Evolutionary conservation across 495 filamentous ascomycete species (phyloP).

Genomic region (Pseudotulostoma volvatum): DNA sequence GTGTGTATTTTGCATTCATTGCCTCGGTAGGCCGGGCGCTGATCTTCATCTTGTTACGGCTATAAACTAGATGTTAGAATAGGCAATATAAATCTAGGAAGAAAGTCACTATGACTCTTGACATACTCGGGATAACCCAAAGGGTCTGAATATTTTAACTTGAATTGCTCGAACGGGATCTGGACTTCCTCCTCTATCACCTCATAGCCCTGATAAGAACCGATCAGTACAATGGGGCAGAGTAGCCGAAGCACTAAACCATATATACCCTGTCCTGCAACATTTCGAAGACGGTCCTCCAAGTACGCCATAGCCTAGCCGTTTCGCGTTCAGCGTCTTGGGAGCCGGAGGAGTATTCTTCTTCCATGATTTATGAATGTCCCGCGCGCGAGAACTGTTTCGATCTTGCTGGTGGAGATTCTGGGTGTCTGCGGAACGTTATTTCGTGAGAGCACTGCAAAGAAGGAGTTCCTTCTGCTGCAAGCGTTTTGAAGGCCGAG

Average conservation of each 20-base stretch:
- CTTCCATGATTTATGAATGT: conserved; percentile 31
- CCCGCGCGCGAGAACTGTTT: too few relatives aligned
- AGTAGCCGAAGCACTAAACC: too few relatives aligned
- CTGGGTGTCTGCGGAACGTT: too few relatives aligned
- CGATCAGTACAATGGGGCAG: too few relatives aligned
- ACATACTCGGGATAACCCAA: conserved; percentile 59
- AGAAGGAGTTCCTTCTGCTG: too few relatives aligned
- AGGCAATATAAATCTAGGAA: conserved; percentile 5
- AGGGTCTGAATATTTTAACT: conserved; percentile 41
- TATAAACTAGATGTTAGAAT: too few relatives aligned
- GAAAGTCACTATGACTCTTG: background rate
- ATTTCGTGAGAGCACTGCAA: too few relatives aligned
- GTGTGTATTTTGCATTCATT: conserved; percentile 74
- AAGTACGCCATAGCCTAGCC: conserved; percentile 70
- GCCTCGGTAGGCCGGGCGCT: conserved; percentile 61
- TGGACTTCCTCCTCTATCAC: conserved; percentile 75
- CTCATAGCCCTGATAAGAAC: conserved; percentile 88
- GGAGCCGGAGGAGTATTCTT: conserved; percentile 30
- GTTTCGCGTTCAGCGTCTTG: conserved; percentile 48
- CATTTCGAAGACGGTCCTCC: conserved; percentile 80
- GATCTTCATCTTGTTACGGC: conserved; percentile 71
- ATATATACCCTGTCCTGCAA: conserved; percentile 60
- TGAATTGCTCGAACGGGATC: conserved; percentile 65
- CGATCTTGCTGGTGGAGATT: too few relatives aligned
- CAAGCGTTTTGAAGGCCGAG: too few relatives aligned